Conservation (phyloP, 1,284 basidiomycete species). For the Microstroma glucosiphilum region DNA sequence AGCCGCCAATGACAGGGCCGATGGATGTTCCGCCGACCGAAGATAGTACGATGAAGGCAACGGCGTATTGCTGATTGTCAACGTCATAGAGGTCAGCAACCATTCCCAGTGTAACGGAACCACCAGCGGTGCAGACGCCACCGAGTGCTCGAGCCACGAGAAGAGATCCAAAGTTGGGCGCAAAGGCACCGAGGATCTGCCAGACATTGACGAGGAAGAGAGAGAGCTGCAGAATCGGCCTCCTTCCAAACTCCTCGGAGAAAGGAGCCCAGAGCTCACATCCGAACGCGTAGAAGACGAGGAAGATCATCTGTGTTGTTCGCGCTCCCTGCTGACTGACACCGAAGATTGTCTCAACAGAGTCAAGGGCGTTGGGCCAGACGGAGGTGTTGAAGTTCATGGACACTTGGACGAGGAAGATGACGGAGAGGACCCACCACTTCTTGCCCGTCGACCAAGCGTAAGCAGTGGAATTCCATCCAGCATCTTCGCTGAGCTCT, state of each 20-base stretch:
- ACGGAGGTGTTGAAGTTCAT: constrained; percentile 52
- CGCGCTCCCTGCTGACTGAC: constrained; percentile 52
- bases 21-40: constrained; percentile 45
- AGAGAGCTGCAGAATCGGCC: constrained; percentile 45
- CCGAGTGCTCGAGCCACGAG: constrained; percentile 48
- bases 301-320: constrained; percentile 52
- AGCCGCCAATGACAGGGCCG: constrained; percentile 47
- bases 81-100: constrained; percentile 50
- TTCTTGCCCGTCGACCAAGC: constrained; percentile 48
- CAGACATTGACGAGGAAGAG: constrained; percentile 50
- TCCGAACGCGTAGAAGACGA: constrained; percentile 52
- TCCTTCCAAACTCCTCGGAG: constrained; percentile 49
- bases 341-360: constrained; percentile 43
- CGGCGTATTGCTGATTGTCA: constrained; percentile 48
- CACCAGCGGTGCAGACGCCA: constrained; percentile 51
- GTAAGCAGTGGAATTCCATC: constrained; percentile 44
- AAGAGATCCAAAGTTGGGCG: constrained; percentile 47
- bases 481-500: constrained; percentile 47
- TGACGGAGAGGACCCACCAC: constrained; percentile 49
- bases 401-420: constrained; percentile 51
- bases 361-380: constrained; percentile 46
- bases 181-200: constrained; percentile 42
- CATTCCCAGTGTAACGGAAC: constrained; percentile 54
- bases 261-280: constrained; percentile 50
- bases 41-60: constrained; percentile 48